Percentiles rank a stretch among this genome's conserved stretches.
Evolutionary conservation across 2,329 filamentous ascomycete species (phyloP).

Genomic region (Pleurostoma richardsiae): DNA sequence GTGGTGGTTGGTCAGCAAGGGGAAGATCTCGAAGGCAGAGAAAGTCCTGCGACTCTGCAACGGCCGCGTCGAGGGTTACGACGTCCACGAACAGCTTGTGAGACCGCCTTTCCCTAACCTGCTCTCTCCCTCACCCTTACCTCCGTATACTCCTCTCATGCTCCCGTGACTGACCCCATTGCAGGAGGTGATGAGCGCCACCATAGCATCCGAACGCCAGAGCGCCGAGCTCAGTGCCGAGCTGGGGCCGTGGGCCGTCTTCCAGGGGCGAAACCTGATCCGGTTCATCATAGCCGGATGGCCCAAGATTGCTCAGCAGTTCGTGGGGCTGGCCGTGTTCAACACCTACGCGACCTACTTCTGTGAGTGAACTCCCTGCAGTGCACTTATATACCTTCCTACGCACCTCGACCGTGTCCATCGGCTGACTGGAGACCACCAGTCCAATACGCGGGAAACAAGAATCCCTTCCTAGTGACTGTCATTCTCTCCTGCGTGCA

Average conservation of each 20-base stretch:
- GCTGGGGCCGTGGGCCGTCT: conserved; percentile 24
- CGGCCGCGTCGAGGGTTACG: conserved; percentile 21
- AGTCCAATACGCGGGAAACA: conserved; percentile 32
- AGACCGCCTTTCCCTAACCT: not conserved
- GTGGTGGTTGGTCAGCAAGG: conserved; percentile 28
- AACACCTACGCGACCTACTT: conserved; percentile 23
- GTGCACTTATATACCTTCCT: too few relatives aligned
- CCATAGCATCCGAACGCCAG: conserved; percentile 23
- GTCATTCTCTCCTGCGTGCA: conserved; percentile 34
- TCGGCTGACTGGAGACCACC: too few relatives aligned
- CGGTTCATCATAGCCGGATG: conserved; percentile 30
- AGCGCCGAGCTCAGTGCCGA: conserved; percentile 20
- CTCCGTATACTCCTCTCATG: too few relatives aligned
- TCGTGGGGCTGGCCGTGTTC: conserved; percentile 27
- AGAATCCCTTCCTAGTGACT: conserved; percentile 34
- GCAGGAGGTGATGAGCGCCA: conserved; percentile 26
- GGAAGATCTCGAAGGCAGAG: conserved; percentile 21
- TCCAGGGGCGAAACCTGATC: conserved; percentile 28
- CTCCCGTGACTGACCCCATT: not conserved
- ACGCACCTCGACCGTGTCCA: too few relatives aligned
- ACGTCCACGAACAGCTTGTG: conserved; percentile 25
- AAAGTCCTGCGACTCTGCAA: conserved; percentile 20
- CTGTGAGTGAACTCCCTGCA: conserved; percentile 15
- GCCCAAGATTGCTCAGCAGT: conserved; percentile 33
- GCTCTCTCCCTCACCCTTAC: too few relatives aligned